These are phyloP conservation scores for Mariannaea sp. DNA, from an alignment of 2,329 filamentous ascomycete genomes.

Conservation along the genomic window DNA sequence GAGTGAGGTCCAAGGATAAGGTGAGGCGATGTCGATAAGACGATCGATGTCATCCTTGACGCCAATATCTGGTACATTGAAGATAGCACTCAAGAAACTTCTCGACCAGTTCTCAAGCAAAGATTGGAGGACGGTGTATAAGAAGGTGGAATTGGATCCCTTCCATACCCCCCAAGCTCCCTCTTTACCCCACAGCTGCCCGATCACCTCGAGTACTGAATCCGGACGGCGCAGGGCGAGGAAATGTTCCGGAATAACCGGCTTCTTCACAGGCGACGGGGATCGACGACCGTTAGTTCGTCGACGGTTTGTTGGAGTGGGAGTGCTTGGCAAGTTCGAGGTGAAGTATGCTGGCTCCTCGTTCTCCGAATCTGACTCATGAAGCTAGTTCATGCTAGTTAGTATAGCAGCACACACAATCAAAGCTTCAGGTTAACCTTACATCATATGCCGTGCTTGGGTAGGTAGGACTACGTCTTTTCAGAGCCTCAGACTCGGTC, in stretches of 20 bases:
- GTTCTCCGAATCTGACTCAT: slow-evolving; percentile 69
- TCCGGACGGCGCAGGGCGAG: slow-evolving; percentile 75
- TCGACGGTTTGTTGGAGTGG: slow-evolving; percentile 50
- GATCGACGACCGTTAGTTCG: slow-evolving; percentile 40
- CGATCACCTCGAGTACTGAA: slow-evolving; percentile 84
- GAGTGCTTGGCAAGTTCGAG: slow-evolving; percentile 62
- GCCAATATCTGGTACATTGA: slow-evolving; percentile 86
- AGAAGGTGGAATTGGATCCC: slow-evolving; percentile 86
- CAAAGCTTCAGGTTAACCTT: slow-evolving; percentile 19
- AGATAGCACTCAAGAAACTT: slow-evolving; percentile 84
- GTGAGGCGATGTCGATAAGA: slow-evolving; percentile 71
- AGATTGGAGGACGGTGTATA: slow-evolving; percentile 85
- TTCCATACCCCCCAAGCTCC: slow-evolving; percentile 95
- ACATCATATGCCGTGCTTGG: slow-evolving; percentile 45
- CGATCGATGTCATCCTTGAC: slow-evolving; percentile 78
- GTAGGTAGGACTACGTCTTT: slow-evolving; percentile 41
- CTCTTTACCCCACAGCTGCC: slow-evolving; percentile 86
- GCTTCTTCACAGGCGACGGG: slow-evolving; percentile 43
- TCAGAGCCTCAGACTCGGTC: slow-evolving; percentile 31
- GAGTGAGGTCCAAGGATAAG: slow-evolving; percentile 81
- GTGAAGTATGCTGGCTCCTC: slow-evolving; percentile 89
- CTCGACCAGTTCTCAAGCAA: slow-evolving; percentile 91
- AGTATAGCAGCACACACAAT: slow-evolving; percentile 26
- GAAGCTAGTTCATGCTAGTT: slow-evolving; percentile 37
- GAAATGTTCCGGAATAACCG: slow-evolving; percentile 56